Conservation (phyloP, 352 stramenopile species). For the Globisporangium nunn region DNA sequence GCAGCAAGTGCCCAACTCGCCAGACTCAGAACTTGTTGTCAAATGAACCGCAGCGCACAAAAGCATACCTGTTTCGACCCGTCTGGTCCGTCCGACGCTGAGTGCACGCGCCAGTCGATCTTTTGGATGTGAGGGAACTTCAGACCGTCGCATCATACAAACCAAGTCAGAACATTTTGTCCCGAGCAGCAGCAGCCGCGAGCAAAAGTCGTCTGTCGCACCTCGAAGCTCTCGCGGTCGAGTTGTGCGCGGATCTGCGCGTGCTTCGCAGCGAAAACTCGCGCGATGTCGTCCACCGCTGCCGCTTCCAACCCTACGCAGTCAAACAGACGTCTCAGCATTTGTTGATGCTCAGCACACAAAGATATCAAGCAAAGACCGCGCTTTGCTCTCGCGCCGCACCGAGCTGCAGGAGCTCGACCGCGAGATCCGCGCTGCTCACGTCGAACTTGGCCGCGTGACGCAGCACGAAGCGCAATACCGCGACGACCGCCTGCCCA, state of each 20-base stretch:
- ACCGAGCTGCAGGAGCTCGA: slow-evolving; percentile 12
- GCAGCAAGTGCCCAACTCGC: not conserved
- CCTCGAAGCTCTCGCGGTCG: slow-evolving; percentile 1
- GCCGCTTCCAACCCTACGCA: not conserved
- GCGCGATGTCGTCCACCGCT: not conserved
- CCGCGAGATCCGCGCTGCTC: not conserved
- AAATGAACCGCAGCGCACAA: not conserved
- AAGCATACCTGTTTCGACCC: not conserved
- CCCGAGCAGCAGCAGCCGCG: too few relatives aligned
- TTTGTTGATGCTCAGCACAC: too few relatives aligned
- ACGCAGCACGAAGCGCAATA: slow-evolving; percentile 6
- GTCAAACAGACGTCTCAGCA: too few relatives aligned
- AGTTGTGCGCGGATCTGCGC: not conserved
- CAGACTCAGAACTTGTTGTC: not conserved
- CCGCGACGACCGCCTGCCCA: not conserved
- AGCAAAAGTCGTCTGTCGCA: too few relatives aligned
- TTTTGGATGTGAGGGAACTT: slow-evolving; percentile 2
- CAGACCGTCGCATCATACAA: not conserved
- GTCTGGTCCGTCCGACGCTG: not conserved
- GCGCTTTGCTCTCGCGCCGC: too few relatives aligned
- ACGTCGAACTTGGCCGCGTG: slow-evolving; percentile 9
- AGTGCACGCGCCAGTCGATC: not conserved
- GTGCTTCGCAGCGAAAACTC: not conserved
- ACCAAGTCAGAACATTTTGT: too few relatives aligned
- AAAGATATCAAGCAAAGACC: too few relatives aligned